A percentile compares a stretch with the other conserved stretches of the same genome.
These are phyloP conservation scores for Juncus effusus DNA, from an alignment of 176 grass and related monocot genomes.

Conservation along the genomic window DNA sequence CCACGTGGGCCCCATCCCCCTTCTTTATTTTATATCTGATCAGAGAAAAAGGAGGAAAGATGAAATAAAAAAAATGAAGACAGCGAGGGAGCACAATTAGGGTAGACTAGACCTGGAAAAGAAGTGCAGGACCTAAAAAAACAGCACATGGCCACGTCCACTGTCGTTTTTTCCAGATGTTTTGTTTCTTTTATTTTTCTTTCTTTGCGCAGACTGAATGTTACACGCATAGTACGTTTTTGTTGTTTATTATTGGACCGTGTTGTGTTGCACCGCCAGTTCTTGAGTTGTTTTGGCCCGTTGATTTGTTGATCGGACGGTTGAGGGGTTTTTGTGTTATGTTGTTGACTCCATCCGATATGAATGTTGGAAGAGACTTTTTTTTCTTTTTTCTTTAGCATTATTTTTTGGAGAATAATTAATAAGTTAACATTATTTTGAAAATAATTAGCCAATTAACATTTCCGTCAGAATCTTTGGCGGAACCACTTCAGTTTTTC, in stretches of 20 bases:
- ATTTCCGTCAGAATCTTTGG: too few species aligned
- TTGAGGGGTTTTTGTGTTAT: neutral
- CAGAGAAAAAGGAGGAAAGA: neutral
- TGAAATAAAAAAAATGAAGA: neutral
- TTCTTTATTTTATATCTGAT: neutral
- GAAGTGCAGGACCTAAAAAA: neutral
- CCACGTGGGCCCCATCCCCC: neutral
- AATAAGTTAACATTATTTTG: too few species aligned
- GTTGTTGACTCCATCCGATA: neutral
- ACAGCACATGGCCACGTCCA: constrained; percentile 31
- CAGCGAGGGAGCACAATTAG: constrained; percentile 22
- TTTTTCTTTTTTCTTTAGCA: too few species aligned
- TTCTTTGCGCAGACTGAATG: too few species aligned
- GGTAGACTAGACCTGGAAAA: neutral
- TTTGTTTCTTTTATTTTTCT: neutral
- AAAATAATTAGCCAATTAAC: too few species aligned
- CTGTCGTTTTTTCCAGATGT: constrained; percentile 13
- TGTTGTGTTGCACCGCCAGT: too few species aligned
- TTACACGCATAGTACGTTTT: too few species aligned
- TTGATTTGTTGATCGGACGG: constrained; percentile 9
- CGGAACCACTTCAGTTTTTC: too few species aligned
- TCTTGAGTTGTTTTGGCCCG: neutral
- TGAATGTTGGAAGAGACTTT: neutral
- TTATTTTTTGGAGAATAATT: too few species aligned
- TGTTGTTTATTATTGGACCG: too few species aligned